Base-by-base conservation (phyloP, 1,284 basidiomycete genomes). In the Sporisorium scitamineum region DNA sequence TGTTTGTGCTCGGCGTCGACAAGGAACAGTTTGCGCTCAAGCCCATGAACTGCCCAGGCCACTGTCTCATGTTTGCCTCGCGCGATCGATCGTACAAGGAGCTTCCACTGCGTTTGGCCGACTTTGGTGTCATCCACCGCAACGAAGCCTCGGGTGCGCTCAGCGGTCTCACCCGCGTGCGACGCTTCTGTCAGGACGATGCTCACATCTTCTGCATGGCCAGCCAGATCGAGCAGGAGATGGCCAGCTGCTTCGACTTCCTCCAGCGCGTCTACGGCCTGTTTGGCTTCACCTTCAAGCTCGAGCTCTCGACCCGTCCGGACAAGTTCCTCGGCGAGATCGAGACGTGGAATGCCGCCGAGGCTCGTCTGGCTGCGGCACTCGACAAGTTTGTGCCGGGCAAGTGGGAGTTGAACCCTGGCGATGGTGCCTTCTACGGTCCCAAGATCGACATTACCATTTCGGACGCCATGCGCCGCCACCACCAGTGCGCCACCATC, bases 1-100 rank as follows among this genome's bases (percentile, higher is more conserved):
- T 99, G 97, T 99, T 99, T 88, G 85, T 89, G 44, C 91, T 99
- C 61, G 92, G 94, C 72, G 88, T 98, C 65, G 97, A 99, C 87
- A 97, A 99, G 87, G 95, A 98, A 87, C 78, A 65, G 27, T 86
- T 85, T 65, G 80, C 76, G 26, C 75, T 82, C 58, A 98, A 98
- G 87, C 97, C 97, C 20, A 99, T 99, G 97, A 99, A 99, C 87
- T 99, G 97, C 86, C 97, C 97, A 0, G 96, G 96, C 10, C 97
- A 99, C 87, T 95, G 94, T 86, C 87, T 99, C 68, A 94, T 99
- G 84, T 99, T 99, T 84, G 96, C 94, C 86, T 92, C 93, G 20
- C 90, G 94, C 71, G 96, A 98, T 86, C 91, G 97, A 70, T 93
- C 91, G 70, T 98, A 98, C 88, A 93, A 92, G 86, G 97, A 99